A percentile compares a stretch with the other conserved stretches of the same genome.
These are phyloP conservation scores for Eutrema salsugineum DNA, from an alignment of 441 rosid species.

Conservation along the genomic window DNA sequence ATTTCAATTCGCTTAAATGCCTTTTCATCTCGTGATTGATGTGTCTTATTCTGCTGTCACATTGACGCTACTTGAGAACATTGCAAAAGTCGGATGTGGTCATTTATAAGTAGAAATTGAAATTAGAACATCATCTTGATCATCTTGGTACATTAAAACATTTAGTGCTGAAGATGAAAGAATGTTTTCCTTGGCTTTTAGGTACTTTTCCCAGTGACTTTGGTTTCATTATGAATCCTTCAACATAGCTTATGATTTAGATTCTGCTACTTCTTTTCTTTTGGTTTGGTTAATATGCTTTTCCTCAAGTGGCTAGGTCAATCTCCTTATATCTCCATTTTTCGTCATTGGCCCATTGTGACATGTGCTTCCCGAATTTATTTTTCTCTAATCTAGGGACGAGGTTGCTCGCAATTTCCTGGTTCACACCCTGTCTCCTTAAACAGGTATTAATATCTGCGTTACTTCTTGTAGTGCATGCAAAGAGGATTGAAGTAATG, in stretches of 20 bases:
- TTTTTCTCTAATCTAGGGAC: conserved; percentile 51
- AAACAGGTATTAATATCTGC: conserved; percentile 58
- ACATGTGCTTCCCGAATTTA: background rate
- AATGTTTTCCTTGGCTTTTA: background rate
- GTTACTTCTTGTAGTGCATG: background rate
- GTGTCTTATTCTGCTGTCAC: background rate
- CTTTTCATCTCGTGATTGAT: background rate
- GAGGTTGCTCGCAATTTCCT: conserved; percentile 84
- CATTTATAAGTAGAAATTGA: background rate
- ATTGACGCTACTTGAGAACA: background rate
- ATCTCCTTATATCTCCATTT: background rate
- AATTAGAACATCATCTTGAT: background rate
- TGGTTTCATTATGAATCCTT: background rate
- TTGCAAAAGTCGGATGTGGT: conserved; percentile 4
- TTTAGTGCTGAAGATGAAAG: conserved; percentile 1
- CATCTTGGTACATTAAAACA: background rate
- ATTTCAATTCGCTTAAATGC: background rate
- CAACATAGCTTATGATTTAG: background rate
- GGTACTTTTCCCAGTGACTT: background rate
- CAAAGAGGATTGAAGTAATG: background rate
- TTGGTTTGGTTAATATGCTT: background rate
- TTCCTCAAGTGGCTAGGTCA: background rate
- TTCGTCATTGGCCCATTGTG: background rate
- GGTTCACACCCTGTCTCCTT: conserved; percentile 99
- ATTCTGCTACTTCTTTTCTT: background rate